A percentile compares a stretch with the other conserved stretches of the same genome.
phyloP scores from a whole-genome alignment of 78 protist genomes.

The Bigelowiella natans region DNA sequence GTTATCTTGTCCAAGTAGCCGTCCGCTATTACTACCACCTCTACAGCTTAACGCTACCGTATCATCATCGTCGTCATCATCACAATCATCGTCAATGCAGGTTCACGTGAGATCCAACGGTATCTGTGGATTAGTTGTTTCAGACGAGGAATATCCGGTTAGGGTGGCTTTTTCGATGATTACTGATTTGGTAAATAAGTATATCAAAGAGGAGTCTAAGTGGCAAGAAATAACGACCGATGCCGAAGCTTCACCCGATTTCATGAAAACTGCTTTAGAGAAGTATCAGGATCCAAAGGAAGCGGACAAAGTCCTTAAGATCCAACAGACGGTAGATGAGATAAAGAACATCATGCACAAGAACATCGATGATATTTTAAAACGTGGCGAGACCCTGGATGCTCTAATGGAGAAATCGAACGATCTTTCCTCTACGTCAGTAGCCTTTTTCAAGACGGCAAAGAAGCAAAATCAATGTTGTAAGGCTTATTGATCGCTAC shows the following conservation, averaged over 20 bases:
- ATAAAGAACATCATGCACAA: conserved; percentile 34
- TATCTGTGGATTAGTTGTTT: neutral
- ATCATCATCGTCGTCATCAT: too few species aligned
- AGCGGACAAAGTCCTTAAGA: conserved; percentile 16
- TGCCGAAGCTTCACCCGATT: neutral
- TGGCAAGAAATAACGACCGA: neutral
- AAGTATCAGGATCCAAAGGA: conserved; percentile 34
- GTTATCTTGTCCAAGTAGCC: too few species aligned
- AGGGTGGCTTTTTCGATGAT: conserved; percentile 16
- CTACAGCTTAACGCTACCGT: too few species aligned
- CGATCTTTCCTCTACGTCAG: conserved; percentile 9
- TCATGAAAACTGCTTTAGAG: neutral
- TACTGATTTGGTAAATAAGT: neutral
- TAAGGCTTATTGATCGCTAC: neutral
- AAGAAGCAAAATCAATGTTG: conserved; percentile 45
- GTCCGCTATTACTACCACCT: too few species aligned
- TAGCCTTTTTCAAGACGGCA: conserved; percentile 38
- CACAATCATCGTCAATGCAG: too few species aligned
- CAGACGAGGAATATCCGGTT: conserved; percentile 13
- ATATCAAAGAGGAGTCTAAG: neutral
- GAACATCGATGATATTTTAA: conserved; percentile 33
- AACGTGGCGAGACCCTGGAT: conserved; percentile 34
- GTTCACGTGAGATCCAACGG: neutral
- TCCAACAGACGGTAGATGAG: conserved; percentile 8
- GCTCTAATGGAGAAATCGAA: conserved; percentile 19